These are phyloP conservation scores for Cystofilobasidium bisporidii DNA, from an alignment of 768 basidiomycete species.

Conservation along the genomic window DNA sequence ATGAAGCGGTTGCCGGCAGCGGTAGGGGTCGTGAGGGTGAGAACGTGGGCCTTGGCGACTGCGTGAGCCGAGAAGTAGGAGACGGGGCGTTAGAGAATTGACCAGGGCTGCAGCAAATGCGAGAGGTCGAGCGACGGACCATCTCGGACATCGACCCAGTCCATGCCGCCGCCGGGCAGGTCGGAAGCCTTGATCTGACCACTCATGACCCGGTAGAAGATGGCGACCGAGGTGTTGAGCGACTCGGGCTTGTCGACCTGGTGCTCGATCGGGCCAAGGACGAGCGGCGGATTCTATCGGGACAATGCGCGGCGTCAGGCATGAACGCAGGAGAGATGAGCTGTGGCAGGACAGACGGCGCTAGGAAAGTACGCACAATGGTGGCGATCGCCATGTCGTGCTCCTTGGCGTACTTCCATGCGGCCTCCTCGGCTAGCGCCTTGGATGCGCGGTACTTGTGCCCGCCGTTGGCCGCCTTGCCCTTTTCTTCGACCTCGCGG, in stretches of 20 bases:
- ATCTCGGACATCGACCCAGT: constrained; percentile 43
- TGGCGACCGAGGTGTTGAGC: constrained; percentile 42
- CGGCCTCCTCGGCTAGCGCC: constrained; percentile 55
- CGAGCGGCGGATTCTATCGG: constrained; percentile 2
- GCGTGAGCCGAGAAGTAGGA: not conserved
- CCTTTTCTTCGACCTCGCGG: constrained; percentile 46
- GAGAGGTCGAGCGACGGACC: no score
- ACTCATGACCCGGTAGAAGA: constrained; percentile 30
- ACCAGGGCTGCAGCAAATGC: no score
- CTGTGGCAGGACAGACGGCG: no score
- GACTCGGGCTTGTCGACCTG: constrained; percentile 39
- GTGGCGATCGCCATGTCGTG: constrained; percentile 9
- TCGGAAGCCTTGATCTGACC: constrained; percentile 29
- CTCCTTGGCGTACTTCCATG: constrained; percentile 45
- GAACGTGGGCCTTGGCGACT: constrained; percentile 49
- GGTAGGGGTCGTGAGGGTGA: constrained; percentile 47
- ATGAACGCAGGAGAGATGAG: no score
- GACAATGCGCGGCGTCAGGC: no score
- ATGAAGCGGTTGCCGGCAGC: constrained; percentile 56
- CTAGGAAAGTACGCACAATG: constrained; percentile 43
- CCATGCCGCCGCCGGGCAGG: constrained; percentile 13
- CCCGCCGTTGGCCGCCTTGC: constrained; percentile 40
- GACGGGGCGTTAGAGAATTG: no score
- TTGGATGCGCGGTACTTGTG: constrained; percentile 45
- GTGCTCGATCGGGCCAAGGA: constrained; percentile 38